Evolutionary conservation across 2,329 filamentous ascomycete species (phyloP).

Genomic region (Tolypocladium sp.): DNA sequence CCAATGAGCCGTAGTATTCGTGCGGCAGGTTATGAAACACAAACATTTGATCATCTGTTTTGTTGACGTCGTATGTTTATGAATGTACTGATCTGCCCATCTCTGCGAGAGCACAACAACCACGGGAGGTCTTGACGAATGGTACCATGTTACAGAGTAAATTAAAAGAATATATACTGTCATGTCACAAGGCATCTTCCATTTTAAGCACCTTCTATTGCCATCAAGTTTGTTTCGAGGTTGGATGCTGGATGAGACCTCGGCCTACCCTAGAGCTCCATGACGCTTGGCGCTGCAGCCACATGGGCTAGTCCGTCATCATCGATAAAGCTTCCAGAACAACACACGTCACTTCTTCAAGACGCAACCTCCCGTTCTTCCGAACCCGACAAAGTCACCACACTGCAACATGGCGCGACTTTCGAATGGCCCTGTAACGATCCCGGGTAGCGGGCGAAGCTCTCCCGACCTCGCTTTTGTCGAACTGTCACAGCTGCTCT

Average conservation of each 20-base stretch:
- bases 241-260: background rate
- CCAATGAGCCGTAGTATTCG: background rate
- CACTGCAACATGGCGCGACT: slow-evolving; percentile 16
- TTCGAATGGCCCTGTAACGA: slow-evolving; percentile 7
- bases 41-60: background rate
- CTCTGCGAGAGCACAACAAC: no score
- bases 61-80: no score
- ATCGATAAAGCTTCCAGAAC: background rate
- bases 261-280: background rate
- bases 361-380: background rate
- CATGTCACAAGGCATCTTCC: no score
- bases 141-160: no score
- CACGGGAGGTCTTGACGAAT: no score
- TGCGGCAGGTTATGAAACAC: background rate
- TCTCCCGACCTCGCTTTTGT: slow-evolving; percentile 20
- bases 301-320: background rate
- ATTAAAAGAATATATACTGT: no score
- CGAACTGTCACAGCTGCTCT: slow-evolving; percentile 56
- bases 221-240: background rate
- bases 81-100: no score
- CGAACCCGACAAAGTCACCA: background rate
- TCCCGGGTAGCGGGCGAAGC: slow-evolving; percentile 8
- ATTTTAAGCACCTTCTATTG: no score
- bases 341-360: background rate
- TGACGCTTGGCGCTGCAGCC: background rate